A percentile compares a stretch with the other conserved stretches of the same genome.
Conservation (phyloP, 345 rosid genomes). For the Kernera saxatilis region DNA sequence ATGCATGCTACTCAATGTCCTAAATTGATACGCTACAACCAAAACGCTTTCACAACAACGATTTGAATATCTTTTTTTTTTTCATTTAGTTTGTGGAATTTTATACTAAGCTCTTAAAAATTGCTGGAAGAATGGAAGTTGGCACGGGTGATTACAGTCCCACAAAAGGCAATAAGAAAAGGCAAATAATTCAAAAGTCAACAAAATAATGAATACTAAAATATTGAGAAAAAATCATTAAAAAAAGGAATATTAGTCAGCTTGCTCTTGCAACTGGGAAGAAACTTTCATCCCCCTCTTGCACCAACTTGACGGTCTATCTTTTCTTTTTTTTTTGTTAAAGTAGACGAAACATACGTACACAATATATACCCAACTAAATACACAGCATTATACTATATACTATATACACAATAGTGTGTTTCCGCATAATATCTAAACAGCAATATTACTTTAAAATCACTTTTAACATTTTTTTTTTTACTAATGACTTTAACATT, state of each 20-base stretch:
- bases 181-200: slow-evolving; percentile 21
- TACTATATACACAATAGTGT: background rate
- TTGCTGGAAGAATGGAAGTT: slow-evolving; percentile 5
- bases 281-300: slow-evolving; percentile 24
- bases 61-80: background rate
- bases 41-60: background rate
- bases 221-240: background rate
- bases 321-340: no score
- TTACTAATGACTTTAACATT: background rate
- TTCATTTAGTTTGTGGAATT: background rate
- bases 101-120: background rate
- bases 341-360: background rate
- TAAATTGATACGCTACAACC: background rate
- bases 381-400: no score
- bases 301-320: slow-evolving; percentile 21
- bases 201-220: slow-evolving; percentile 18
- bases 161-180: slow-evolving; percentile 3
- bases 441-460: background rate
- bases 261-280: slow-evolving; percentile 27
- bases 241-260: background rate
- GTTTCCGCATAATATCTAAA: background rate
- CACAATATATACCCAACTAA: background rate
- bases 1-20: no score
- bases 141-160: slow-evolving; percentile 29
- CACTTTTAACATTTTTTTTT: background rate